Percentiles rank a stretch among this genome's conserved stretches.
Evolutionary conservation across 2,329 filamentous ascomycete genomes (phyloP).

Genomic region (Paecilomyces sp.): DNA sequence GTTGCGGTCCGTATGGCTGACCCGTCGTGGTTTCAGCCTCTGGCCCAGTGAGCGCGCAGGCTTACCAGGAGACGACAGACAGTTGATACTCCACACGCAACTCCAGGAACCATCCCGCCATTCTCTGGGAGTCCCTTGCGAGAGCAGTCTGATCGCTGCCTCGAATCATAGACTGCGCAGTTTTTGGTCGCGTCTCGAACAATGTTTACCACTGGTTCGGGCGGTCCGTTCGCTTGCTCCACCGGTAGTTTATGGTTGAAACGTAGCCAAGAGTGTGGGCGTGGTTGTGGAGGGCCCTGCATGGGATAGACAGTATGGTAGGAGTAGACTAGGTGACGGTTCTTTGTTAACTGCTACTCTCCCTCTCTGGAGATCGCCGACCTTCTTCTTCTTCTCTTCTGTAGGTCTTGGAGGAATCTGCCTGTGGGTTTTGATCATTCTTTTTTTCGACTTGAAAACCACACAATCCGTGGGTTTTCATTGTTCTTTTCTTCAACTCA

Average conservation of each 20-base stretch:
- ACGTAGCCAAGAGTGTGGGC: background rate
- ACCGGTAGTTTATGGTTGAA: background rate
- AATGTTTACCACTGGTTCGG: background rate
- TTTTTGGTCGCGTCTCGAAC: background rate
- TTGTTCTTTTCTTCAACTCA: background rate
- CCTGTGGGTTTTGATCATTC: slow-evolving; percentile 5
- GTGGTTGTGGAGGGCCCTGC: background rate
- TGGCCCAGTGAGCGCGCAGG: background rate
- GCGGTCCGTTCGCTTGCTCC: background rate
- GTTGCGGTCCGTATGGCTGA: background rate
- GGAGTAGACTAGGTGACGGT: background rate
- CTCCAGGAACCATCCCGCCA: background rate
- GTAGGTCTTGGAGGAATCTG: background rate
- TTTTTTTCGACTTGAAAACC: background rate
- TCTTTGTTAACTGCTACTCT: background rate
- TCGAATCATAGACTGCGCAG: background rate
- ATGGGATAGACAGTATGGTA: background rate
- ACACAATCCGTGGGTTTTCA: slow-evolving; percentile 5
- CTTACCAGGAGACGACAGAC: background rate
- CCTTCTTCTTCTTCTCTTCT: background rate
- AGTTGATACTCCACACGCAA: background rate
- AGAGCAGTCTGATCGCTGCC: background rate
- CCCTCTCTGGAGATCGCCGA: background rate
- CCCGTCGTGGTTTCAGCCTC: background rate
- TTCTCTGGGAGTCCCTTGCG: background rate